Evolutionary conservation across 2,329 filamentous ascomycete species (phyloP).

Genomic region (Coniella vitis): DNA sequence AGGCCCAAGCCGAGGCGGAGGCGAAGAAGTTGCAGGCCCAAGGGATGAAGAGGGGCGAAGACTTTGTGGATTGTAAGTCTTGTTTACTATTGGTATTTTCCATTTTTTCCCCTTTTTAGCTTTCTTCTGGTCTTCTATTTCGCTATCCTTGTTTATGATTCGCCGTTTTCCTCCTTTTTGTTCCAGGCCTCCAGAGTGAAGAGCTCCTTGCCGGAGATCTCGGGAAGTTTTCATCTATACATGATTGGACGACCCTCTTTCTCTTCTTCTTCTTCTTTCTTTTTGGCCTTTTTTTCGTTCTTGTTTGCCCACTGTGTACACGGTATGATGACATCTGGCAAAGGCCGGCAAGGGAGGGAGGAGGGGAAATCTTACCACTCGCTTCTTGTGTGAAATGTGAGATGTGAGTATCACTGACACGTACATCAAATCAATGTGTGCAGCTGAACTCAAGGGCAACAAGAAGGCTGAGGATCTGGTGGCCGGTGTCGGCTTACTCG

Average conservation of each 20-base stretch:
- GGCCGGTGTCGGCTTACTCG: constrained; percentile 23
- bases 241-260: too few relatives aligned
- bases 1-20: constrained; percentile 34
- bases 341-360: too few relatives aligned
- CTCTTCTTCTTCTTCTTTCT: too few relatives aligned
- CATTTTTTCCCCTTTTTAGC: neutral
- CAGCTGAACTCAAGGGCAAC: constrained; percentile 30
- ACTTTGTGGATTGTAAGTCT: constrained; percentile 31
- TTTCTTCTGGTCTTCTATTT: too few relatives aligned
- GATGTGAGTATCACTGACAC: neutral
- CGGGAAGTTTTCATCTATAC: too few relatives aligned
- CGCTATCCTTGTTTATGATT: too few relatives aligned
- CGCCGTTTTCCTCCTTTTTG: too few relatives aligned
- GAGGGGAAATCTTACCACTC: neutral
- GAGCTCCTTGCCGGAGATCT: too few relatives aligned
- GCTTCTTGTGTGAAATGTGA: neutral
- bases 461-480: constrained; percentile 28
- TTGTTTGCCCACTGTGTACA: too few relatives aligned
- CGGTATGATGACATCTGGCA: too few relatives aligned
- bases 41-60: constrained; percentile 32
- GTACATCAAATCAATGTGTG: neutral
- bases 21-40: constrained; percentile 31
- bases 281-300: too few relatives aligned
- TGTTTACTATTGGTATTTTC: neutral
- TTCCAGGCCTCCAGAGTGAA: too few relatives aligned